Percentiles rank a stretch among this genome's conserved stretches.
phyloP scores from a whole-genome alignment of 305 asterid genomes.

The Fraxinus albicans region DNA sequence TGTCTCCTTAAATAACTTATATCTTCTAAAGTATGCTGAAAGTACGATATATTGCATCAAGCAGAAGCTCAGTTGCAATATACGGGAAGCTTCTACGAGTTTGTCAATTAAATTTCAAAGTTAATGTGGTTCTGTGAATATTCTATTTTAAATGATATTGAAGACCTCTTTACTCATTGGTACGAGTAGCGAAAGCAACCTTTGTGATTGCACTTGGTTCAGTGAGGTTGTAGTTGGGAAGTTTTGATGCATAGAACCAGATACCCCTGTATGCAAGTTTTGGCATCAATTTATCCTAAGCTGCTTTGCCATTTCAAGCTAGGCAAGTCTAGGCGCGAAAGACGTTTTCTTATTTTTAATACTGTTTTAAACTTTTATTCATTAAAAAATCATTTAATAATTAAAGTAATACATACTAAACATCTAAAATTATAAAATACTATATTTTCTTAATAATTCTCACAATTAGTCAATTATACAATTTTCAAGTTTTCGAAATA shows the following conservation, averaged over 20 bases:
- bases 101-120: not conserved
- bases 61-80: not conserved
- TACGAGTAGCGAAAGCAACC: not conserved
- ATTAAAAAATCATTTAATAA: too few relatives aligned
- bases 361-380: not conserved
- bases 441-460: not conserved
- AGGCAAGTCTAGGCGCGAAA: not conserved
- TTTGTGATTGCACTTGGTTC: not conserved
- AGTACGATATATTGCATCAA: not conserved
- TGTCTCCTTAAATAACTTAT: not conserved
- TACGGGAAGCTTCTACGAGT: not conserved
- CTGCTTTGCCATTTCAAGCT: not conserved
- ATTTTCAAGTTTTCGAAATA: too few relatives aligned
- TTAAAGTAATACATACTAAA: not conserved
- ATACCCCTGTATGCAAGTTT: not conserved
- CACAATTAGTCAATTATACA: not conserved
- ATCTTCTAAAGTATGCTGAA: not conserved
- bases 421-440: not conserved
- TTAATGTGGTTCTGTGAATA: not conserved
- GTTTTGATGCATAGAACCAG: not conserved
- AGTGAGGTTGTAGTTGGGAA: not conserved
- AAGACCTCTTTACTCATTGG: not conserved
- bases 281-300: not conserved
- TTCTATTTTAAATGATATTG: not conserved
- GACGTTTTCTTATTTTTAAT: not conserved